Evolutionary conservation across 2,329 filamentous ascomycete species (phyloP).

Genomic region (Penicillium sp.): DNA sequence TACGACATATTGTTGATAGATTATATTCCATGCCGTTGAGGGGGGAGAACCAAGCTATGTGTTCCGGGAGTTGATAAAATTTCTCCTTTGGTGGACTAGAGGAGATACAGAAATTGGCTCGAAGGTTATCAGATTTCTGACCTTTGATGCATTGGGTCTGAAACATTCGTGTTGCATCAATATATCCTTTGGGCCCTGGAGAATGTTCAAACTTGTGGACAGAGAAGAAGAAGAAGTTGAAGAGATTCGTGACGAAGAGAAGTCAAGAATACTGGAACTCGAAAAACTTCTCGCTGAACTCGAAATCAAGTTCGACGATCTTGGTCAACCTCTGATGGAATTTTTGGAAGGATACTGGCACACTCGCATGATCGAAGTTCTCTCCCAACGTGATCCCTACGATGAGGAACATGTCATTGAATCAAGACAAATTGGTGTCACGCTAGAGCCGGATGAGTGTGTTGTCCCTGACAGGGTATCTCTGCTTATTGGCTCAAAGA

Average conservation of each 20-base stretch:
- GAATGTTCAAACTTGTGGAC: not conserved
- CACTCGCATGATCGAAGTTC: not conserved
- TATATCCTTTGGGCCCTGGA: too few relatives aligned
- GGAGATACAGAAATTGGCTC: not conserved
- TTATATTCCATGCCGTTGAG: fast-evolving
- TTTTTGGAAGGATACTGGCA: conserved; percentile 4
- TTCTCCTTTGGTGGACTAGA: not conserved
- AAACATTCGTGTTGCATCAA: conserved; percentile 3
- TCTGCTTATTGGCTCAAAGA: not conserved
- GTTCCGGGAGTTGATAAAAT: not conserved
- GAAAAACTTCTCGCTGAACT: not conserved
- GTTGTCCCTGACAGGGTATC: not conserved
- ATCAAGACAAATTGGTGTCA: not conserved
- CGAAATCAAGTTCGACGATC: not conserved
- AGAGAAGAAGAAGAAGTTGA: not conserved
- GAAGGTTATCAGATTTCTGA: not conserved
- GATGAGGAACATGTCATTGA: not conserved
- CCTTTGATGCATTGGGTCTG: conserved; percentile 5
- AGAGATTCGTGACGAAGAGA: conserved; percentile 1
- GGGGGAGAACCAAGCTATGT: not conserved
- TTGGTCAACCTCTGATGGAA: not conserved
- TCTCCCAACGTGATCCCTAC: conserved; percentile 1
- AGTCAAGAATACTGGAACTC: not conserved
- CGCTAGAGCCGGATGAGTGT: not conserved
- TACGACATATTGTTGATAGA: not conserved